Evolutionary conservation across 306 rosid genomes (phyloP).

Genomic region (Quillaja saponaria): DNA sequence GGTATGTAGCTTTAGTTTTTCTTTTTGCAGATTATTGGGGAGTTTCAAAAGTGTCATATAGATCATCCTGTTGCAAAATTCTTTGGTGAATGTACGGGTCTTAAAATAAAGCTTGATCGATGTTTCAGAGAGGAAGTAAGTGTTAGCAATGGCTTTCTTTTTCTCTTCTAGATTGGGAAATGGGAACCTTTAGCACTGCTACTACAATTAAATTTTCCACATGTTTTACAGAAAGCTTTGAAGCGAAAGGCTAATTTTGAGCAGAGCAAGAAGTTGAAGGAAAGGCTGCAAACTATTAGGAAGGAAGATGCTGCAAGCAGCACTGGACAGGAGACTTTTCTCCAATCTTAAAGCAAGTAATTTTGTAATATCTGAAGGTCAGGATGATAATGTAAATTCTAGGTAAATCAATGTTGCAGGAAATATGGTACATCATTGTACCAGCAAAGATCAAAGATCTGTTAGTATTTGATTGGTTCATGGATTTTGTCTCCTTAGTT

Average conservation of each 20-base stretch:
- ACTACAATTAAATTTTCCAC: no score
- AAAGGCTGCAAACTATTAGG: constrained; percentile 62
- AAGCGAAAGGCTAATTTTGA: constrained; percentile 95
- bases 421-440: no score
- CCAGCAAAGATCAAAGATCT: no score
- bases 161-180: constrained; percentile 11
- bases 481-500: no score
- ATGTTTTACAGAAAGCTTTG: constrained; percentile 70
- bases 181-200: no score
- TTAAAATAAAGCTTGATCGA: constrained; percentile 85
- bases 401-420: no score
- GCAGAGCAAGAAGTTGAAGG: constrained; percentile 76
- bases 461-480: no score
- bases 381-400: no score
- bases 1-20: no score
- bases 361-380: no score
- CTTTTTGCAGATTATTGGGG: constrained; percentile 66
- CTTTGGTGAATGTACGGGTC: constrained; percentile 85
- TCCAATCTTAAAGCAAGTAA: constrained; percentile 6
- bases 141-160: constrained; percentile 5
- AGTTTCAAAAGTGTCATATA: constrained; percentile 79
- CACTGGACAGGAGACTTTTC: constrained; percentile 40
- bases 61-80: constrained; percentile 80
- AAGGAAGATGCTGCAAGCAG: constrained; percentile 59
- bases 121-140: constrained; percentile 91